These are phyloP conservation scores for Geranium brycei DNA, from an alignment of 345 rosid species.

Conservation along the genomic window DNA sequence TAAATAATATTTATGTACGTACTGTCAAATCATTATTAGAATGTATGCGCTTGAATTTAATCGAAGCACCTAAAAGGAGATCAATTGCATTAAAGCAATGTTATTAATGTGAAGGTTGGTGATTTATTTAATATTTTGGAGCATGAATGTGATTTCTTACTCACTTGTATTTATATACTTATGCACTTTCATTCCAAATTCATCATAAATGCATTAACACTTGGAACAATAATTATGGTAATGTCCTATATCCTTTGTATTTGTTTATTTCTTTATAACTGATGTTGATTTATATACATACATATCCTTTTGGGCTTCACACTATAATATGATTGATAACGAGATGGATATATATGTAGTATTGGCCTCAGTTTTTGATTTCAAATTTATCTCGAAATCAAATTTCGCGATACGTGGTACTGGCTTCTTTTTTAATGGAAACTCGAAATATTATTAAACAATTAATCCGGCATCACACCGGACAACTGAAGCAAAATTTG, in stretches of 20 bases:
- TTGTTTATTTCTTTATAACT: slow-evolving; percentile 8
- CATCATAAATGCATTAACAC: slow-evolving; percentile 23
- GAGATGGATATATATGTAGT: no score
- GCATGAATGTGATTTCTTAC: slow-evolving; percentile 8
- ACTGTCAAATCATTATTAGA: not conserved
- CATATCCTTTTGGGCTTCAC: slow-evolving; percentile 1
- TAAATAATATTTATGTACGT: not conserved
- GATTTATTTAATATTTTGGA: no score
- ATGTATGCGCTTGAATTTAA: not conserved
- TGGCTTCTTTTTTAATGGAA: no score
- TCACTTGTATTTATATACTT: slow-evolving; percentile 1
- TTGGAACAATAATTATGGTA: slow-evolving; percentile 8
- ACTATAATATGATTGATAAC: not conserved
- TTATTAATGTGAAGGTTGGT: not conserved
- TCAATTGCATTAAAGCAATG: not conserved
- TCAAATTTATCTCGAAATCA: no score
- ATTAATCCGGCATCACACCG: no score
- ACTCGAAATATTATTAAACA: no score
- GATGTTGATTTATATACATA: not conserved
- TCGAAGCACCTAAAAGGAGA: not conserved
- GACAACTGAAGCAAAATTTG: no score
- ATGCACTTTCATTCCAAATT: slow-evolving; percentile 1
- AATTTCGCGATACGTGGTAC: no score
- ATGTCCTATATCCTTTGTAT: slow-evolving; percentile 5
- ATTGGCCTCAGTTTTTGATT: no score